These are phyloP conservation scores for Phytopythium cucurbitacearum DNA, from an alignment of 352 stramenopile genomes.

Conservation along the genomic window DNA sequence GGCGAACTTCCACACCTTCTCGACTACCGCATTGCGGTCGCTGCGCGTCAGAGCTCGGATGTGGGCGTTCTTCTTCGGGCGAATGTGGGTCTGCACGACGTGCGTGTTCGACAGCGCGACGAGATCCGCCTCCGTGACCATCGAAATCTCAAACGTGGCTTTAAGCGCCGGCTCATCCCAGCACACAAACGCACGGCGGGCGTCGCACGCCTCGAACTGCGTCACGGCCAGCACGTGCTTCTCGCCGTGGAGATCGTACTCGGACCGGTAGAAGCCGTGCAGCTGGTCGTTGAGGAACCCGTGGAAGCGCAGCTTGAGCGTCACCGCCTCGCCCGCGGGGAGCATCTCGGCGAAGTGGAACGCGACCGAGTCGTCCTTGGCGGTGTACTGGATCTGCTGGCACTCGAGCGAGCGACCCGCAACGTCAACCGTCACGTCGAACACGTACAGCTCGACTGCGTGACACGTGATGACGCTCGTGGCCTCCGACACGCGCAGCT, in stretches of 20 bases:
- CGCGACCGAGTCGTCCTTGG: slow-evolving; percentile 49
- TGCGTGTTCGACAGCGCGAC: slow-evolving; percentile 97
- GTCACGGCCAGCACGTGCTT: slow-evolving; percentile 92
- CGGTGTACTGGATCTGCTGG: slow-evolving; percentile 42
- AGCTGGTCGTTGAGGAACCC: slow-evolving; percentile 90
- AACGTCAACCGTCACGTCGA: slow-evolving; percentile 58
- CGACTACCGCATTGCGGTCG: slow-evolving; percentile 20
- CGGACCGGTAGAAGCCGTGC: slow-evolving; percentile 94
- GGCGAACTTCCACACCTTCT: slow-evolving; percentile 86
- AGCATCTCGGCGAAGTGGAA: slow-evolving; percentile 54
- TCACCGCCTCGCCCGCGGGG: slow-evolving; percentile 21
- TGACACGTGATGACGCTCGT: slow-evolving; percentile 89
- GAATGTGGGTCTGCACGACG: slow-evolving; percentile 77
- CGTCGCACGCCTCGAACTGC: slow-evolving; percentile 82
- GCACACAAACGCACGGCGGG: slow-evolving; percentile 94
- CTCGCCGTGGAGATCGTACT: slow-evolving; percentile 91
- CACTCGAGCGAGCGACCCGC: slow-evolving; percentile 26
- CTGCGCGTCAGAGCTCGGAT: slow-evolving; percentile 40
- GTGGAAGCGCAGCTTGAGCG: slow-evolving; percentile 52
- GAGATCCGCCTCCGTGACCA: slow-evolving; percentile 88
- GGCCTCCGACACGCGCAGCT: slow-evolving; percentile 43
- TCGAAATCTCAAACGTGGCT: slow-evolving; percentile 91
- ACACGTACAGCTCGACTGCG: slow-evolving; percentile 91
- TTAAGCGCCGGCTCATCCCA: slow-evolving; percentile 98
- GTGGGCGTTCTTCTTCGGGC: slow-evolving; percentile 54